Conservation (phyloP, 495 filamentous ascomycete genomes). For the Neurospora sp. region DNA sequence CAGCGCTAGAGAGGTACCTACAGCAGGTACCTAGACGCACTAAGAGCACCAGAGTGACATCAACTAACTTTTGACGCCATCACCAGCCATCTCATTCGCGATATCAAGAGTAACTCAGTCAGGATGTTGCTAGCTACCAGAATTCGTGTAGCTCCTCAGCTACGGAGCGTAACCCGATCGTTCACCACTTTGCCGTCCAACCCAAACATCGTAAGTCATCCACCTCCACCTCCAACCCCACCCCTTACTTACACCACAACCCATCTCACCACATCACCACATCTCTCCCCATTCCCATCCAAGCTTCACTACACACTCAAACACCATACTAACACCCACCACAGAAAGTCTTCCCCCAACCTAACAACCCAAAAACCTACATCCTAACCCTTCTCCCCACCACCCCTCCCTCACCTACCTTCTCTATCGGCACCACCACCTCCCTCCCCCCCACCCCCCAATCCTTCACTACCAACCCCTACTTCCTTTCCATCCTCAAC, state of each 20-base stretch:
- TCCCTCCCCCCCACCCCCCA: constrained; percentile 65
- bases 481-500: constrained; percentile 67
- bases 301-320: background rate
- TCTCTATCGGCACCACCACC: constrained; percentile 69
- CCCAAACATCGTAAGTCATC: constrained; percentile 35
- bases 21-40: background rate
- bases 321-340: background rate
- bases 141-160: background rate
- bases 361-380: constrained; percentile 26
- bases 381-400: constrained; percentile 70
- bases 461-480: constrained; percentile 65
- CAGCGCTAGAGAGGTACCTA: background rate
- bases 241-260: background rate
- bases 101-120: background rate
- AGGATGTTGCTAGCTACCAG: constrained; percentile 13
- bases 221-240: background rate
- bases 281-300: constrained; percentile 4
- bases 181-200: constrained; percentile 33
- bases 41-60: background rate
- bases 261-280: background rate
- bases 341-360: constrained; percentile 63
- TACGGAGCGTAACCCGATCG: constrained; percentile 5
- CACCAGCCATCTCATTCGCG: background rate
- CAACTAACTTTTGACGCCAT: background rate
- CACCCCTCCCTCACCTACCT: constrained; percentile 51